Evolutionary conservation across 1,284 basidiomycete genomes (phyloP).

Genomic region (Flammula alnicola): DNA sequence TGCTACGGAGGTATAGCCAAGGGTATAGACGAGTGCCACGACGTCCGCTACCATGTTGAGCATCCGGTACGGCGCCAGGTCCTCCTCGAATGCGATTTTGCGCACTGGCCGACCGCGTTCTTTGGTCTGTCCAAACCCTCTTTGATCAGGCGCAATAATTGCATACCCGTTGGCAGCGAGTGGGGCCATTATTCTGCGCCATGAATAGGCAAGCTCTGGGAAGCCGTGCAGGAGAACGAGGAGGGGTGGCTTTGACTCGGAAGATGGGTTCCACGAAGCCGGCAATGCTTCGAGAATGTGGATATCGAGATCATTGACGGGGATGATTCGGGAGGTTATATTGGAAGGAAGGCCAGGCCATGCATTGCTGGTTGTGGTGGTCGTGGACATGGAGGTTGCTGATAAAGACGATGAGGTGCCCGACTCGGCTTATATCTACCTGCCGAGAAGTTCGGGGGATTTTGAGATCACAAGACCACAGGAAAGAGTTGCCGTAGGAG

Average conservation of each 20-base stretch:
- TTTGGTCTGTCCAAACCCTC: slow-evolving; percentile 52
- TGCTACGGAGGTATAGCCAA: slow-evolving; percentile 51
- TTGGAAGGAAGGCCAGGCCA: slow-evolving; percentile 24
- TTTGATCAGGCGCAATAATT: slow-evolving; percentile 56
- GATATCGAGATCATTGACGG: slow-evolving; percentile 48
- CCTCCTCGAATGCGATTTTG: slow-evolving; percentile 48
- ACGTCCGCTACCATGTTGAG: slow-evolving; percentile 57
- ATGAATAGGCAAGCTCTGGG: slow-evolving; percentile 67
- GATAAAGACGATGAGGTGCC: too few relatives aligned
- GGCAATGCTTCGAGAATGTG: slow-evolving; percentile 57
- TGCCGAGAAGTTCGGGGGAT: too few relatives aligned
- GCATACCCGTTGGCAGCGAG: slow-evolving; percentile 53
- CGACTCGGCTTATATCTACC: too few relatives aligned
- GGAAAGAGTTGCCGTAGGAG: too few relatives aligned
- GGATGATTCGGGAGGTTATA: slow-evolving; percentile 31
- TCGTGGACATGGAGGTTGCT: too few relatives aligned
- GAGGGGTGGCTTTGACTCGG: slow-evolving; percentile 42
- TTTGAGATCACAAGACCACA: too few relatives aligned
- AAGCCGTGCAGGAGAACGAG: slow-evolving; percentile 69
- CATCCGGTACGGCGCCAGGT: slow-evolving; percentile 52
- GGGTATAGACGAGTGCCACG: slow-evolving; percentile 51
- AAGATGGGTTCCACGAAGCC: slow-evolving; percentile 6
- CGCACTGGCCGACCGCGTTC: slow-evolving; percentile 10
- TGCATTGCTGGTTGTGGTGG: slow-evolving; percentile 1
- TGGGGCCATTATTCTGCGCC: slow-evolving; percentile 59